These are phyloP conservation scores for Gastrolobium bilobum DNA, from an alignment of 306 rosid genomes.

Conservation along the genomic window DNA sequence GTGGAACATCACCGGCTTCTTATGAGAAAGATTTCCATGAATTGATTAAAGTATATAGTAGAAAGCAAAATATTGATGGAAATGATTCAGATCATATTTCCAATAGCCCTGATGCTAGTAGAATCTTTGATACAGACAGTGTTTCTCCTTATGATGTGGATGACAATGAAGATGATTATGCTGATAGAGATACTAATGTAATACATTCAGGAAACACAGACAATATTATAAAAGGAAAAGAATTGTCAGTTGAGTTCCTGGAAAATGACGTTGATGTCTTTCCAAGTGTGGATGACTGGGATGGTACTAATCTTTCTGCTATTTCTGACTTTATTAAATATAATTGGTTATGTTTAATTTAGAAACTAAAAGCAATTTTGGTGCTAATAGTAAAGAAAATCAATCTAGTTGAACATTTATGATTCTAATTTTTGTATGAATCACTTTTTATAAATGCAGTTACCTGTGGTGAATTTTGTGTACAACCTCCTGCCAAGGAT, in stretches of 20 bases:
- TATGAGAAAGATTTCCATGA: constrained; percentile 76
- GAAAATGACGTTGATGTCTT: constrained; percentile 81
- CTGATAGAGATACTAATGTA: constrained; percentile 50
- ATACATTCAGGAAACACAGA: constrained; percentile 50
- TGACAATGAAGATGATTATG: constrained; percentile 54
- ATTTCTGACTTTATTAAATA: not conserved
- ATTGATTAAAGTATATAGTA: constrained; percentile 63
- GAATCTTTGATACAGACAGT: constrained; percentile 55
- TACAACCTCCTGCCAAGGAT: constrained; percentile 58
- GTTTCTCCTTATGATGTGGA: constrained; percentile 56
- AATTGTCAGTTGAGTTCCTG: constrained; percentile 79
- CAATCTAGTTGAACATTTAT: constrained; percentile 13
- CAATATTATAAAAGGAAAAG: constrained; percentile 60
- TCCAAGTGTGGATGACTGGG: constrained; percentile 80
- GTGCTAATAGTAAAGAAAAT: constrained; percentile 20
- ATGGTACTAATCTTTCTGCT: constrained; percentile 63
- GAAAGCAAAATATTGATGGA: constrained; percentile 55
- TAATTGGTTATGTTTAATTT: constrained; percentile 29
- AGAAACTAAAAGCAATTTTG: constrained; percentile 38
- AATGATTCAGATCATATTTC: constrained; percentile 55
- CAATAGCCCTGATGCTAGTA: constrained; percentile 49
- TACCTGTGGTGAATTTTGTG: constrained; percentile 72
- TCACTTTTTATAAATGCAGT: constrained; percentile 60
- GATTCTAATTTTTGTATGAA: constrained; percentile 26
- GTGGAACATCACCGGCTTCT: constrained; percentile 75